A percentile compares a stretch with the other conserved stretches of the same genome.
Conservation (phyloP, 2,329 filamentous ascomycete genomes). For the Pseudocercospora musae region DNA sequence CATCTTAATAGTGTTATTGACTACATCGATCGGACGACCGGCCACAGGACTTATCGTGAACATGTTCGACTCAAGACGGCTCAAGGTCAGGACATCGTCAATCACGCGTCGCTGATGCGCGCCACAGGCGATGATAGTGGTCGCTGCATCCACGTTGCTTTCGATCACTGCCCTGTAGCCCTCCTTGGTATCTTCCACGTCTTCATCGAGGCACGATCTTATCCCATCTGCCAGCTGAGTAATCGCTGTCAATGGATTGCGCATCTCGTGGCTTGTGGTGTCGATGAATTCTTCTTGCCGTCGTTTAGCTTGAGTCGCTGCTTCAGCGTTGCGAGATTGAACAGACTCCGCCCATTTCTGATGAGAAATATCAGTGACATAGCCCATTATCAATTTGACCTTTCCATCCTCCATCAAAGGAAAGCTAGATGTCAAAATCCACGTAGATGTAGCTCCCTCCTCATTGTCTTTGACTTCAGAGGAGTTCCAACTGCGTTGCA, state of each 20-base stretch:
- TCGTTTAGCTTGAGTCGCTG: constrained; percentile 25
- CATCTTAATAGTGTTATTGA: constrained; percentile 38
- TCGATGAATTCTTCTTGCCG: constrained; percentile 26
- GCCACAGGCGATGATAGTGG: constrained; percentile 33
- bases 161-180: constrained; percentile 7
- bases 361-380: constrained; percentile 29
- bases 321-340: constrained; percentile 19
- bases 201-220: constrained; percentile 12
- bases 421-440: constrained; percentile 21
- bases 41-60: constrained; percentile 39
- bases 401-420: constrained; percentile 21
- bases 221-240: constrained; percentile 45
- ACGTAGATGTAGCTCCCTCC: constrained; percentile 7
- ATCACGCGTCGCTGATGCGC: constrained; percentile 41
- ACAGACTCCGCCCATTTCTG: constrained; percentile 32
- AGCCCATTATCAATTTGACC: constrained; percentile 22
- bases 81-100: constrained; percentile 47
- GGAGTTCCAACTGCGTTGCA: constrained; percentile 19
- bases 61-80: constrained; percentile 36
- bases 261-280: constrained; percentile 15
- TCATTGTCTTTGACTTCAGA: constrained; percentile 6
- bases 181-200: background rate
- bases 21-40: constrained; percentile 34
- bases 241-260: constrained; percentile 44
- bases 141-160: constrained; percentile 26